These are phyloP conservation scores for Scheffersomyces lignosus DNA, from an alignment of 805 yeast genomes.

Conservation along the genomic window DNA sequence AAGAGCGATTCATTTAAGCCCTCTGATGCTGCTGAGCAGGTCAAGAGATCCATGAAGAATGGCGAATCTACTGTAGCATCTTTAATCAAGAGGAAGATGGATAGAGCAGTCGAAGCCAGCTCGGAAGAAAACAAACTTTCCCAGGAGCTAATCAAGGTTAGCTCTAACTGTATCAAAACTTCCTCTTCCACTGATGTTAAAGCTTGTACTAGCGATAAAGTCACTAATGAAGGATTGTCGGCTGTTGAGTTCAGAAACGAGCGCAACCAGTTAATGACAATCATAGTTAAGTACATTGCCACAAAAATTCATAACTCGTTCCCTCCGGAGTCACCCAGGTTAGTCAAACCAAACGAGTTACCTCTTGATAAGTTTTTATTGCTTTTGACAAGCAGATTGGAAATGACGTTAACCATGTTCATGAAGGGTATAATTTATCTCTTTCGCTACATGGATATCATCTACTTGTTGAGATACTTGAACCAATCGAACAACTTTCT, in stretches of 20 bases:
- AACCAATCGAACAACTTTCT: slow-evolving; percentile 47
- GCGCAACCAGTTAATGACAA: slow-evolving; percentile 40
- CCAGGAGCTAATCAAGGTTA: not conserved
- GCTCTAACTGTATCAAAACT: not conserved
- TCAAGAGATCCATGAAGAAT: slow-evolving; percentile 20
- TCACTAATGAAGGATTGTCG: slow-evolving; percentile 2
- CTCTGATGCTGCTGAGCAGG: slow-evolving; percentile 19
- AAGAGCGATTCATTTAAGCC: slow-evolving; percentile 1
- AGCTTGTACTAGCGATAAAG: not conserved
- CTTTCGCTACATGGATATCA: slow-evolving; percentile 48
- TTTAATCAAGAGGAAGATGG: no score
- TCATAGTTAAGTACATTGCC: slow-evolving; percentile 42
- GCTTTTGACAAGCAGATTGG: slow-evolving; percentile 37
- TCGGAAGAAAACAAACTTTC: not conserved
- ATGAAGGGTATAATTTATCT: slow-evolving; percentile 43
- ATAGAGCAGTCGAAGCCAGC: no score
- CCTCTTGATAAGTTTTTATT: slow-evolving; percentile 42
- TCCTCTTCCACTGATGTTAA: not conserved
- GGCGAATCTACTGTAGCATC: not conserved
- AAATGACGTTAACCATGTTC: slow-evolving; percentile 34
- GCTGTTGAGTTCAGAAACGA: slow-evolving; percentile 28
- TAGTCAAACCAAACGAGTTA: slow-evolving; percentile 24
- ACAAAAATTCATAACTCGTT: slow-evolving; percentile 44
- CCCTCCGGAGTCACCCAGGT: slow-evolving; percentile 38
- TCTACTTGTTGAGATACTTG: slow-evolving; percentile 43